phyloP scores from a whole-genome alignment of 164 flowering plant genomes.

The Magnolia officinalis region DNA sequence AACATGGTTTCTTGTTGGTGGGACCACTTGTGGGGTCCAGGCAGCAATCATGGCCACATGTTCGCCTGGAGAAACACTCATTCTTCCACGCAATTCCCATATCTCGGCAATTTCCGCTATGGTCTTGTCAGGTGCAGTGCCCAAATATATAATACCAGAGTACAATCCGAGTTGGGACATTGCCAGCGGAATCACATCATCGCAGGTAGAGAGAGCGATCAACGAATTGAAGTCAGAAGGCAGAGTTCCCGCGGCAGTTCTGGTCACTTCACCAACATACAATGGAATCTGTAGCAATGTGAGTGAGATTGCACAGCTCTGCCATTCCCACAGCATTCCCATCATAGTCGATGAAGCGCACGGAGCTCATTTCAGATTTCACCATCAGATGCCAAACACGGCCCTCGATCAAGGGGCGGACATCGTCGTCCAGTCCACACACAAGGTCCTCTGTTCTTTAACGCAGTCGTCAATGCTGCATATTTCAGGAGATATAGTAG shows the following conservation, averaged over 20 bases:
- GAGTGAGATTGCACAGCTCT: conserved; percentile 28
- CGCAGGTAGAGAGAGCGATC: conserved; percentile 41
- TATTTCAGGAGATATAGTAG: conserved; percentile 42
- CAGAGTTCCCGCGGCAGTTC: conserved; percentile 37
- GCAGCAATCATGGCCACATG: conserved; percentile 60
- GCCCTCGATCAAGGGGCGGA: conserved; percentile 56
- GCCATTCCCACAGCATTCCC: conserved; percentile 44
- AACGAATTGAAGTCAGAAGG: conserved; percentile 36
- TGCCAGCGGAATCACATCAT: conserved; percentile 37
- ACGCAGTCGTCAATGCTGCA: conserved; percentile 60
- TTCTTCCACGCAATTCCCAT: conserved; percentile 49
- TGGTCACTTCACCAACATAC: conserved; percentile 52
- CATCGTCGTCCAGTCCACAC: conserved; percentile 51
- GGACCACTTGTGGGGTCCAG: conserved; percentile 56
- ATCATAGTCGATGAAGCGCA: conserved; percentile 58
- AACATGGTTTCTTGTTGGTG: conserved; percentile 63
- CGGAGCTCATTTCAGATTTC: conserved; percentile 57
- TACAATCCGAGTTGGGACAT: conserved; percentile 45
- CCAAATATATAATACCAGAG: conserved; percentile 44
- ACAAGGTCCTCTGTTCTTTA: conserved; percentile 52
- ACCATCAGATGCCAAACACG: conserved; percentile 36
- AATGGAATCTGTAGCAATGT: conserved; percentile 49
- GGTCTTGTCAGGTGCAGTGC: conserved; percentile 47
- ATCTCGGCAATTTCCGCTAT: conserved; percentile 50
- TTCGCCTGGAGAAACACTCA: conserved; percentile 46